Conservation (phyloP, 352 stramenopile genomes). For the Pythium myriotylum region DNA sequence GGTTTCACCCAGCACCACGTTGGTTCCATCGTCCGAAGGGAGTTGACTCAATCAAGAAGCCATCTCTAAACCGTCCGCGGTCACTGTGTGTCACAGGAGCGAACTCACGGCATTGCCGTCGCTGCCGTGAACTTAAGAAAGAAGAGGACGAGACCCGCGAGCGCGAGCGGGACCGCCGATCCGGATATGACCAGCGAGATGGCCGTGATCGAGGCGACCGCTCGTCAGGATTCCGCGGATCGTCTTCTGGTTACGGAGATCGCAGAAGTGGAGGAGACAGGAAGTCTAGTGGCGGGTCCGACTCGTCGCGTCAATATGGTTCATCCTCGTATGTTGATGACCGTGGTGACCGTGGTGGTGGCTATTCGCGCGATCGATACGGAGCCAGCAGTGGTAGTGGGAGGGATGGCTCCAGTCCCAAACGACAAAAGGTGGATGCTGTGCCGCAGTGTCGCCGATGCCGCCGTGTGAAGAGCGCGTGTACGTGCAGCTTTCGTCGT, state of each 20-base stretch:
- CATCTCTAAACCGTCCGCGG: slow-evolving; percentile 47
- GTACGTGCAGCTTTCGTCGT: slow-evolving; percentile 34
- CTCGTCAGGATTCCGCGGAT: slow-evolving; percentile 20
- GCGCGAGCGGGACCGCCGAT: slow-evolving; percentile 26
- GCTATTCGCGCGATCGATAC: slow-evolving; percentile 16
- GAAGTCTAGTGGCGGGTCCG: slow-evolving; percentile 28
- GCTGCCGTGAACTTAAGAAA: slow-evolving; percentile 69
- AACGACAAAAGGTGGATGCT: slow-evolving; percentile 31
- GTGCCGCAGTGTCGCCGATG: slow-evolving; percentile 36
- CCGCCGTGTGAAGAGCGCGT: slow-evolving; percentile 36
- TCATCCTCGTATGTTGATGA: slow-evolving; percentile 15
- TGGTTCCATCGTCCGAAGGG: slow-evolving; percentile 71
- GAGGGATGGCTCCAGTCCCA: slow-evolving; percentile 27
- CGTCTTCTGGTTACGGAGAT: slow-evolving; percentile 14
- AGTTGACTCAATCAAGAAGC: slow-evolving; percentile 65
- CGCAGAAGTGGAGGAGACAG: slow-evolving; percentile 21
- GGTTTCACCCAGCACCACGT: slow-evolving; percentile 70
- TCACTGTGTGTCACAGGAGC: slow-evolving; percentile 62
- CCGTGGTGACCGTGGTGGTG: slow-evolving; percentile 5
- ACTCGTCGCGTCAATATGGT: slow-evolving; percentile 18
- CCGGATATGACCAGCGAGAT: slow-evolving; percentile 27
- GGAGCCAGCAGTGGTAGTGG: not conserved
- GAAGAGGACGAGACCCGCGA: slow-evolving; percentile 45
- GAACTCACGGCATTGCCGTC: slow-evolving; percentile 63
- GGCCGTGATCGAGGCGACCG: slow-evolving; percentile 29